These are phyloP conservation scores for Salix koriyanagi DNA, from an alignment of 345 rosid species.

Conservation along the genomic window DNA sequence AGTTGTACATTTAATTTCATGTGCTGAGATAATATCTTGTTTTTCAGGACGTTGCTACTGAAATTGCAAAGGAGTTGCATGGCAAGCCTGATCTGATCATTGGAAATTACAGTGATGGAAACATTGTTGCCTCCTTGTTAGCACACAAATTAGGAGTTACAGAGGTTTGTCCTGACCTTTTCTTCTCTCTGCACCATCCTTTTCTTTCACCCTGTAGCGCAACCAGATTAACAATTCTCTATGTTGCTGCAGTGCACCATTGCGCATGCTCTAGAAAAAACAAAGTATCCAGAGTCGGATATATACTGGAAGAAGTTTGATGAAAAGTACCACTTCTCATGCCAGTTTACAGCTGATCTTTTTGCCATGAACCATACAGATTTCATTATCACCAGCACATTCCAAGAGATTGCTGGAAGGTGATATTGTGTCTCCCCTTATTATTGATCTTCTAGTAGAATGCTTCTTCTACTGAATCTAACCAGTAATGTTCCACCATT, in stretches of 20 bases:
- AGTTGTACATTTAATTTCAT: not conserved
- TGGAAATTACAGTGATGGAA: slow-evolving; percentile 94
- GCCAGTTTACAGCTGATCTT: slow-evolving; percentile 95
- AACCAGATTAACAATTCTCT: not conserved
- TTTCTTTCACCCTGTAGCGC: not conserved
- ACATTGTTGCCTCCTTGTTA: slow-evolving; percentile 83
- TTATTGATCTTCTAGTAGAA: not conserved
- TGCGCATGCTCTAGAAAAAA: slow-evolving; percentile 95
- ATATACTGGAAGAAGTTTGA: slow-evolving; percentile 92
- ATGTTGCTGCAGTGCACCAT: slow-evolving; percentile 65
- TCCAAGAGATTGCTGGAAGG: slow-evolving; percentile 99
- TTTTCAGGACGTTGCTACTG: slow-evolving; percentile 72
- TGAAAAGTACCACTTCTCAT: slow-evolving; percentile 88
- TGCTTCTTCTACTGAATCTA: not conserved
- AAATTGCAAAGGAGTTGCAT: slow-evolving; percentile 72
- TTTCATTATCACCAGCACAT: slow-evolving; percentile 96
- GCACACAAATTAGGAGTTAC: slow-evolving; percentile 90
- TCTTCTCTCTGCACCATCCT: not conserved
- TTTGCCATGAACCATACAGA: slow-evolving; percentile 95
- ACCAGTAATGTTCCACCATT: slow-evolving; percentile 1
- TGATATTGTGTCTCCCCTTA: slow-evolving; percentile 3
- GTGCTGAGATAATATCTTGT: not conserved
- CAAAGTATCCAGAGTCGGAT: slow-evolving; percentile 91
- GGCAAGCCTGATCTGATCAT: slow-evolving; percentile 91
- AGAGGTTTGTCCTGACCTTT: slow-evolving; percentile 46